Conservation (phyloP, 345 rosid species). For the Chamaenerion angustifolium region DNA sequence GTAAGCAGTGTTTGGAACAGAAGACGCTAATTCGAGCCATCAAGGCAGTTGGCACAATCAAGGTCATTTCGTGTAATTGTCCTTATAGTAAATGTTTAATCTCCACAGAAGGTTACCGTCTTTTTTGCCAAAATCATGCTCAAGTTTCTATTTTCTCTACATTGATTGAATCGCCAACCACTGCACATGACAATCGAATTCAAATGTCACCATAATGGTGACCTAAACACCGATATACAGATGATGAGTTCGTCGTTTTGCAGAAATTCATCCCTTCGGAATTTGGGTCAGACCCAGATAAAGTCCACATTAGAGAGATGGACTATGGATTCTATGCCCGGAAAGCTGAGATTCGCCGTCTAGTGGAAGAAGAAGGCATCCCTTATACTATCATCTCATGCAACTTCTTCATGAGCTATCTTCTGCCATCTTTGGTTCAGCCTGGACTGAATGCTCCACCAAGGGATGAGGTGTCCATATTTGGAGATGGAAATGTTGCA, state of each 20-base stretch:
- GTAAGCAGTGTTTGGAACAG: slow-evolving; percentile 58
- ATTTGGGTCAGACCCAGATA: slow-evolving; percentile 66
- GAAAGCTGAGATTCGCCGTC: slow-evolving; percentile 51
- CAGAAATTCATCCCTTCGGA: slow-evolving; percentile 87
- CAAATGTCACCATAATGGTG: too few species aligned
- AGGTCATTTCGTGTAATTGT: slow-evolving; percentile 22
- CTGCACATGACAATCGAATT: too few species aligned
- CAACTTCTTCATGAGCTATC: slow-evolving; percentile 44
- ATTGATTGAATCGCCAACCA: too few species aligned
- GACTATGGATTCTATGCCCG: slow-evolving; percentile 42
- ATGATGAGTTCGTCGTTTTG: slow-evolving; percentile 1
- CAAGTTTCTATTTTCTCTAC: too few species aligned
- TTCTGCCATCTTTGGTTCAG: slow-evolving; percentile 66
- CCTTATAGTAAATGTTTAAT: too few species aligned
- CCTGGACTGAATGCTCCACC: slow-evolving; percentile 59
- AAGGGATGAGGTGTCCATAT: slow-evolving; percentile 42
- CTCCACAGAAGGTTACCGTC: too few species aligned
- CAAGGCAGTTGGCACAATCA: slow-evolving; percentile 38
- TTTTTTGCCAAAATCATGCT: background rate
- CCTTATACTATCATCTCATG: slow-evolving; percentile 57
- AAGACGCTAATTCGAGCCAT: slow-evolving; percentile 45
- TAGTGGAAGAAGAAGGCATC: slow-evolving; percentile 52
- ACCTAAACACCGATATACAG: too few species aligned
- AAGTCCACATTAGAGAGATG: slow-evolving; percentile 42
- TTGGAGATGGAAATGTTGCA: slow-evolving; percentile 57